Conservation (phyloP, 768 basidiomycete genomes). For the Lactarius hengduanensis region DNA sequence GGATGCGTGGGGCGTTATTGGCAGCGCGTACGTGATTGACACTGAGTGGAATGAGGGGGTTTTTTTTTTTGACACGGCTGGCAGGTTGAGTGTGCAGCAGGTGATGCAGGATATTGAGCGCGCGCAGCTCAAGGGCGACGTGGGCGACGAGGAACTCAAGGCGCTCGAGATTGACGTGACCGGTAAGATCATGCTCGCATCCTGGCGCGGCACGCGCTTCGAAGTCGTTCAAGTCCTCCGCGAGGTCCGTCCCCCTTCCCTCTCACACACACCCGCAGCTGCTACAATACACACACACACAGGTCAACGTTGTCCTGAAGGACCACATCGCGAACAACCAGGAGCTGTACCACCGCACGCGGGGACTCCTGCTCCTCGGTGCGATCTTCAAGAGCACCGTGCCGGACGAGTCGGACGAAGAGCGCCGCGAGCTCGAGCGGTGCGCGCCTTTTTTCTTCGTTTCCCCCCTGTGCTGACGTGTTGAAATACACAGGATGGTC, state of each 20-base stretch:
- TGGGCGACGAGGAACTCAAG: slow-evolving; percentile 76
- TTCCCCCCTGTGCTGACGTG: background rate
- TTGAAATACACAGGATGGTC: slow-evolving; percentile 58
- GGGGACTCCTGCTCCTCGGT: slow-evolving; percentile 81
- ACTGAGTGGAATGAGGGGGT: too few relatives aligned
- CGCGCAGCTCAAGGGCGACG: slow-evolving; percentile 84
- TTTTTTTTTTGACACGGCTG: slow-evolving; percentile 37
- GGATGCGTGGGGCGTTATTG: slow-evolving; percentile 95
- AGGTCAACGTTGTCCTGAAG: slow-evolving; percentile 83
- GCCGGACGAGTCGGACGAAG: slow-evolving; percentile 91
- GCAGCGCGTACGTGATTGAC: slow-evolving; percentile 73
- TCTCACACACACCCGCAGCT: background rate
- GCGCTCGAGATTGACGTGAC: slow-evolving; percentile 92
- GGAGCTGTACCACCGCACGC: slow-evolving; percentile 78
- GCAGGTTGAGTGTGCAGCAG: slow-evolving; percentile 75
- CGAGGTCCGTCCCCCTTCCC: slow-evolving; percentile 43
- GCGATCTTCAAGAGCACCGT: slow-evolving; percentile 82
- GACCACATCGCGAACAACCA: slow-evolving; percentile 71
- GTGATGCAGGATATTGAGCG: slow-evolving; percentile 91
- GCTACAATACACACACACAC: background rate
- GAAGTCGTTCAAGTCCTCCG: slow-evolving; percentile 86
- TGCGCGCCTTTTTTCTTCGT: slow-evolving; percentile 37
- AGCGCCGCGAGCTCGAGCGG: slow-evolving; percentile 93
- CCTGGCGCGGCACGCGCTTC: slow-evolving; percentile 95
- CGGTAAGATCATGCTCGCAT: slow-evolving; percentile 93